phyloP scores from a whole-genome alignment of 2,329 filamentous ascomycete species.

The Aspergillus viridinutans region DNA sequence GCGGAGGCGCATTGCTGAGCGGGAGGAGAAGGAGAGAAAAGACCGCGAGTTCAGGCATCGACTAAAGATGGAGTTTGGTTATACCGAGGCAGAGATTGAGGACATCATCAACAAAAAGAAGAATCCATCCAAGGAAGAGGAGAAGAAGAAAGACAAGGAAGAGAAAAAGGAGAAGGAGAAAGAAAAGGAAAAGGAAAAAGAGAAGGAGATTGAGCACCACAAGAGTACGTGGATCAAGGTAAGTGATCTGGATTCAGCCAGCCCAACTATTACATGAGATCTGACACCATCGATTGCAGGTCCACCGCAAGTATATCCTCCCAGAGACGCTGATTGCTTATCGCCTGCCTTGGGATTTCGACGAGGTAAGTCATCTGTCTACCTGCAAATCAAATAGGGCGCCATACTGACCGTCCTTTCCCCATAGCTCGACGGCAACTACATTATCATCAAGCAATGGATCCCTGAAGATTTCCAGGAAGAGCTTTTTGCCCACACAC shows the following conservation, averaged over 20 bases:
- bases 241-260: constrained; percentile 4
- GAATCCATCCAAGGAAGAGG: constrained; percentile 30
- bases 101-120: constrained; percentile 38
- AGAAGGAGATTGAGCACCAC: constrained; percentile 19
- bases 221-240: constrained; percentile 44
- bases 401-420: constrained; percentile 3
- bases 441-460: constrained; percentile 69
- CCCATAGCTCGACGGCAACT: constrained; percentile 57
- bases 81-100: constrained; percentile 41
- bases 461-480: constrained; percentile 69
- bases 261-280: background rate
- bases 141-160: constrained; percentile 19
- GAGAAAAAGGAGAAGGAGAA: constrained; percentile 34
- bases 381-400: background rate
- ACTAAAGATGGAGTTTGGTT: constrained; percentile 37
- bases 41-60: constrained; percentile 34
- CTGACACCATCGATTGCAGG: constrained; percentile 24
- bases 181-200: constrained; percentile 20
- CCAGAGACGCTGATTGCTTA: constrained; percentile 46
- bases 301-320: constrained; percentile 44
- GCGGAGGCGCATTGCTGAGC: constrained; percentile 22
- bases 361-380: constrained; percentile 36
- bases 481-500: constrained; percentile 67
- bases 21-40: constrained; percentile 29
- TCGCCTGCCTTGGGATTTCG: constrained; percentile 44